These are phyloP conservation scores for Fusarium staphyleae DNA, from an alignment of 2,329 filamentous ascomycete genomes.

Conservation along the genomic window DNA sequence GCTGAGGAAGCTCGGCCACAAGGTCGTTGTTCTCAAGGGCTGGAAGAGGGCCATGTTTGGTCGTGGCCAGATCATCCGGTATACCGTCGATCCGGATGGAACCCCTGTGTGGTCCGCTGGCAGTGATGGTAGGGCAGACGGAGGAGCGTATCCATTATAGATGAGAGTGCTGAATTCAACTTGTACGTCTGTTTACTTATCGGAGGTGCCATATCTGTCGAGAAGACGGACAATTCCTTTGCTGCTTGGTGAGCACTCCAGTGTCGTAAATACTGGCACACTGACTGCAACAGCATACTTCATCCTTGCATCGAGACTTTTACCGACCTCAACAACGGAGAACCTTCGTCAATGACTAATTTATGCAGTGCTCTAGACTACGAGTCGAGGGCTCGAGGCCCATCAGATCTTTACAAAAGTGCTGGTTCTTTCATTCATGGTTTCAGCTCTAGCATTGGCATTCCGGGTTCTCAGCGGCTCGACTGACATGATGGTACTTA, in stretches of 20 bases:
- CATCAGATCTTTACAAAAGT: not conserved
- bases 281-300: constrained; percentile 5
- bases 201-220: too few relatives aligned
- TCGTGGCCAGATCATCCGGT: constrained; percentile 84
- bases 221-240: too few relatives aligned
- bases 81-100: constrained; percentile 75
- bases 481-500: not conserved
- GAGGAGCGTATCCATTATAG: constrained; percentile 65
- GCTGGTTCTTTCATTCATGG: not conserved
- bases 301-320: not conserved
- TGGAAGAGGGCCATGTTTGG: constrained; percentile 76
- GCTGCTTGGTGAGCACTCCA: too few relatives aligned
- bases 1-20: constrained; percentile 74
- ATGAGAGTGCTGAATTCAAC: not conserved
- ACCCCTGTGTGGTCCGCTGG: constrained; percentile 83
- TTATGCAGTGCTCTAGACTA: not conserved
- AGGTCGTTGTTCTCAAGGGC: constrained; percentile 72
- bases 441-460: not conserved
- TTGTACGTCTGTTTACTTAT: too few relatives aligned
- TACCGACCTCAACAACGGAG: not conserved
- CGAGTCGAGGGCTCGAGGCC: not conserved
- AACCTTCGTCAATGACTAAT: not conserved
- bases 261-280: too few relatives aligned
- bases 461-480: not conserved
- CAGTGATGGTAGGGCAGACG: constrained; percentile 88